Percentiles rank a stretch among this genome's conserved stretches.
Conservation (phyloP, 129 eudicot species). For the Helianthus tuberosus region DNA sequence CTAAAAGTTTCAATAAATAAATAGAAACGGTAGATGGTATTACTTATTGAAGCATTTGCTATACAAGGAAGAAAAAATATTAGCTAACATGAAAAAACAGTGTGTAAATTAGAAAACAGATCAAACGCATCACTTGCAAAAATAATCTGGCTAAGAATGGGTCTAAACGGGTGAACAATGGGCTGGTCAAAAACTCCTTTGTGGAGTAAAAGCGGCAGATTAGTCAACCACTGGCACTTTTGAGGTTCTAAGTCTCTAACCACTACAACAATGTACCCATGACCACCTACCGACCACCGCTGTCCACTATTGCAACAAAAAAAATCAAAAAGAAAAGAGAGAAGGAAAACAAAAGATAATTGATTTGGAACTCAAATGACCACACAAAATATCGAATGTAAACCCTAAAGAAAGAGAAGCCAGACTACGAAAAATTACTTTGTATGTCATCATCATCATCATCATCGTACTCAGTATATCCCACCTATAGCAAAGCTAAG, state of each 20-base stretch:
- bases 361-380: background rate
- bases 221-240: background rate
- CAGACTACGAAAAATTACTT: background rate
- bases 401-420: background rate
- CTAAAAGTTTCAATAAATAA: background rate
- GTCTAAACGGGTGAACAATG: background rate
- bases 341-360: background rate
- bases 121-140: constrained; percentile 2
- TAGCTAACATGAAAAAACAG: background rate
- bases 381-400: background rate
- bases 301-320: background rate
- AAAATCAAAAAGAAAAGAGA: background rate
- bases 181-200: background rate
- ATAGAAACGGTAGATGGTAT: background rate
- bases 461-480: too few species aligned
- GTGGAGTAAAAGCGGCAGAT: background rate
- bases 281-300: background rate
- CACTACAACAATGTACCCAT: background rate
- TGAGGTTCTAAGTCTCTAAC: background rate
- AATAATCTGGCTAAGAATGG: background rate
- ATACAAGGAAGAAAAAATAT: background rate
- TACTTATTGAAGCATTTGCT: constrained; percentile 4
- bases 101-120: background rate
- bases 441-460: too few species aligned
- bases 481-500: too few species aligned